Base-by-base conservation (phyloP, 2,329 filamentous ascomycete species). In the Calonectria hawksworthii region DNA sequence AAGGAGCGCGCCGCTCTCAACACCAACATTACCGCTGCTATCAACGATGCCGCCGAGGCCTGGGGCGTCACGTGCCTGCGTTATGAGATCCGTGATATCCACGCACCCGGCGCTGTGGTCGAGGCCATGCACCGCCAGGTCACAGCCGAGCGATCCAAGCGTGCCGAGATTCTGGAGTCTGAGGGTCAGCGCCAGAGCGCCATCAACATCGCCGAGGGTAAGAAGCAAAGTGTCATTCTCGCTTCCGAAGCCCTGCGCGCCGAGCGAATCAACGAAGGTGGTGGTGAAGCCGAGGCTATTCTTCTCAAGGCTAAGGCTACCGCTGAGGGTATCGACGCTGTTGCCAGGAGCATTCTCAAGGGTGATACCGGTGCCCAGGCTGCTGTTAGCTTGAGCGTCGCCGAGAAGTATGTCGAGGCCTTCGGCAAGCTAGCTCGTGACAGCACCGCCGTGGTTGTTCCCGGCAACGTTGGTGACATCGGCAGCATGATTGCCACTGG, bases 111-210 rank as follows among this genome's bases (percentile, higher is more conserved):
- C 38, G 94, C 94, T 65, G 97, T 99, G 16, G 96, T 99, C 75
- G 95, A 96, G 82, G 97, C 97, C 82, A 99, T 99, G 97, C 97
- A 99, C 88, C 92, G 97, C 77, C 96, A 99, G 85, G 97, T 99
- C 66, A 99, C 97, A 0, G 97, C 97, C 23, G 97, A 99, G 88
- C 94, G 97, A 52, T 98, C 95, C 82, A 99, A 99, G 91, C 94
- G 97, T 77, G 97, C 97, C 72, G 97, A 99, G 88, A 99, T 99
- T 81, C 90, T 99, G 63, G 97, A 99, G 74, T 98, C 95, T 0
- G 97, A 99, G 84, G 97, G 97, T 86, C 97, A 99, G 87, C 91
- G 97, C 76, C 97, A 99, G 88, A 96, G 94, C 82, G 97, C 97
- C 50, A 99, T 99, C 91, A 99, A 99, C 86, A 98, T 99, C 79